Conservation (phyloP, 2,329 filamentous ascomycete species). For the Phialemonium atrogriseum region DNA sequence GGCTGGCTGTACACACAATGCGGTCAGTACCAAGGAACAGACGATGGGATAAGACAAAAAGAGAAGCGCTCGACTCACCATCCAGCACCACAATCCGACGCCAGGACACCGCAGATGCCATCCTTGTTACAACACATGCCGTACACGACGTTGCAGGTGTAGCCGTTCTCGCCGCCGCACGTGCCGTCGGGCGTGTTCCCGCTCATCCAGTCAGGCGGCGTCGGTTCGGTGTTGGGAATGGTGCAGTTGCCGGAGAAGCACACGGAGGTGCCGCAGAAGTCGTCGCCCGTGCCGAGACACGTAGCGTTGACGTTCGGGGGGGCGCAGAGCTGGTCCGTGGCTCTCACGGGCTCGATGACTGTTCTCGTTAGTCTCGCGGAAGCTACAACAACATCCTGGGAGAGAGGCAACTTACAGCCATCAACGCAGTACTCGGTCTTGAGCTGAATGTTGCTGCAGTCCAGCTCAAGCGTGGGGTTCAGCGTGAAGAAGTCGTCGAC, state of each 20-base stretch:
- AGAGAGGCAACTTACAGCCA: slow-evolving; percentile 17
- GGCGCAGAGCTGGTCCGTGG: slow-evolving; percentile 18
- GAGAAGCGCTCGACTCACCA: slow-evolving; percentile 3
- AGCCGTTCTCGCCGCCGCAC: slow-evolving; percentile 1
- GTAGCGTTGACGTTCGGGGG: slow-evolving; percentile 20
- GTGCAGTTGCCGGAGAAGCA: slow-evolving; percentile 15
- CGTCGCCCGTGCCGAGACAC: slow-evolving; percentile 16
- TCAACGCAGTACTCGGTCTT: slow-evolving; percentile 19
- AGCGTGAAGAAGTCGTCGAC: slow-evolving; percentile 17
- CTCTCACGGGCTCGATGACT: slow-evolving; percentile 16
- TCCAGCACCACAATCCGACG: slow-evolving; percentile 3
- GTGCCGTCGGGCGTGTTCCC: slow-evolving; percentile 5
- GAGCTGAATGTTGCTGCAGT: slow-evolving; percentile 20
- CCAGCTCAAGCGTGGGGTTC: slow-evolving; percentile 17
- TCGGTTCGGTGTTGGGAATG: background rate
- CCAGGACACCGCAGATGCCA: slow-evolving; percentile 2
- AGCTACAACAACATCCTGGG: too few relatives aligned
- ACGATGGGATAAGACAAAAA: background rate
- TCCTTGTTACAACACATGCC: slow-evolving; percentile 6
- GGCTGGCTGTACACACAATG: background rate
- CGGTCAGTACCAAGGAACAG: background rate
- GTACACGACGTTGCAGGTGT: slow-evolving; percentile 4
- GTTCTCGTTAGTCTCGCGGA: too few relatives aligned
- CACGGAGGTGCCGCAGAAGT: slow-evolving; percentile 11
- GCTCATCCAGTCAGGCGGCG: background rate